These are phyloP conservation scores for Xylariomycetidae sp. DNA, from an alignment of 2,329 filamentous ascomycete genomes.

Conservation along the genomic window DNA sequence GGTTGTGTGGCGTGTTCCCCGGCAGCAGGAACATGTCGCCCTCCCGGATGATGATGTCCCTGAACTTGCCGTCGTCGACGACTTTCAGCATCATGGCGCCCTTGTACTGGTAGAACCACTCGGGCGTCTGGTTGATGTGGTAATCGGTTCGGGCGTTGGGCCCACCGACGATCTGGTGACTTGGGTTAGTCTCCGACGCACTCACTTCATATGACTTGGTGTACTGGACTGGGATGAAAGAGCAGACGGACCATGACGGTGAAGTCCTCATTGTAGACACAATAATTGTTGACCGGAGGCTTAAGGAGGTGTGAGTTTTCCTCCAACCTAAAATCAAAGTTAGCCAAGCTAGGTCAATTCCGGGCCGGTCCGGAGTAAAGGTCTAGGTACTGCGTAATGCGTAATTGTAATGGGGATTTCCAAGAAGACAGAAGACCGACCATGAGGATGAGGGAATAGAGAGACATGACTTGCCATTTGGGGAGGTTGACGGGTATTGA, in stretches of 20 bases:
- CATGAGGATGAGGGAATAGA: too few relatives aligned
- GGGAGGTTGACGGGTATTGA: conserved; percentile 50
- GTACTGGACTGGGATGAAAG: neutral
- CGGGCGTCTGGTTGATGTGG: conserved; percentile 93
- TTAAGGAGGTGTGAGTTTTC: conserved; percentile 89
- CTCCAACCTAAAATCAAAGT: conserved; percentile 71
- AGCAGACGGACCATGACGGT: conserved; percentile 67
- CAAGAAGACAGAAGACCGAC: too few relatives aligned
- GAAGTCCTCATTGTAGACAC: conserved; percentile 81
- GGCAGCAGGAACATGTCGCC: conserved; percentile 93
- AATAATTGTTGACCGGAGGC: conserved; percentile 96
- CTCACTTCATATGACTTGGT: neutral
- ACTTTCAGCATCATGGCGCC: conserved; percentile 93
- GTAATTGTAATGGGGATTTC: too few relatives aligned
- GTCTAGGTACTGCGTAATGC: too few relatives aligned
- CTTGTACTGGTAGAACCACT: conserved; percentile 97
- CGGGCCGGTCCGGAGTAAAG: too few relatives aligned
- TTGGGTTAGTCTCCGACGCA: neutral
- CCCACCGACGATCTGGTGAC: conserved; percentile 74
- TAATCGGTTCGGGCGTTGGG: conserved; percentile 96
- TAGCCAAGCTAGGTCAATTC: too few relatives aligned
- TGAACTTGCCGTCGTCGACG: conserved; percentile 68
- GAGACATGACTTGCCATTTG: conserved; percentile 51
- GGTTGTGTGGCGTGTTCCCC: conserved; percentile 93
- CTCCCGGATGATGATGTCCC: conserved; percentile 84